Evolutionary conservation across 257 asterid genomes (phyloP), one percentile per base, ranked within the genome.

Genomic region (Mitragyna speciosa): DNA sequence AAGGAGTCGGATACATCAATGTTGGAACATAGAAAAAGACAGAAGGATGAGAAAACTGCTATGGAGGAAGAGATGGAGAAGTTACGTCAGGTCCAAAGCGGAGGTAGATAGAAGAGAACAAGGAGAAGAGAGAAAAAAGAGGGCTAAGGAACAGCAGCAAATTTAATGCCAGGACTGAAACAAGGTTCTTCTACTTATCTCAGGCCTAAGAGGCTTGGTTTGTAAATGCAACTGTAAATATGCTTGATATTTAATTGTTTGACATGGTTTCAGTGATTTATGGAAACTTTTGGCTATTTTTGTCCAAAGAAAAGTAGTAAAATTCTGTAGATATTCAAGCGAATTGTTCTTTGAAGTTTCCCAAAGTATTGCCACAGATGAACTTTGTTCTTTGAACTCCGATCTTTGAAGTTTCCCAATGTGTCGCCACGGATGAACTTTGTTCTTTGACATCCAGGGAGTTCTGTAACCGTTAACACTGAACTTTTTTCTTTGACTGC

Each of bases 51-150:
- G 87, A 95, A 93, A 83, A 92, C 96, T 1, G 91, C 94, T 14
- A 93, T 93, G 99, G 99, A 95, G 81, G 97, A 95, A 81, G 99
- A 95, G 91, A 92, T 95, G 96, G 99, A 93, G 89, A 91, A 76
- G 56, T 77, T 95, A 89, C 89, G 97, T 84, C 87, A 59, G 73
- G 87, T 77, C 14, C 98, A 90, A n/a, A 45, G 93, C 83, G 51
- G 91, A 84, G 79, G 79, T 31, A 58, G 96, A 88, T 78, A 88
- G 86, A 72, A n/a, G 73, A 58, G 83, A 84, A 24, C 45, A 87
- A 77, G 70, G 93, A 91, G 86, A 89, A 82, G 98, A 93, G 81
- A 93, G 81, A 87, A 39, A 59, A 79, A 95, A 95, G 85, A 91
- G 94, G 87, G 88, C 78, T 0, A 91, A 85, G 82, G 91, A 92